Conservation (phyloP, 2,329 filamentous ascomycete species). For the Colletotrichum sp. region DNA sequence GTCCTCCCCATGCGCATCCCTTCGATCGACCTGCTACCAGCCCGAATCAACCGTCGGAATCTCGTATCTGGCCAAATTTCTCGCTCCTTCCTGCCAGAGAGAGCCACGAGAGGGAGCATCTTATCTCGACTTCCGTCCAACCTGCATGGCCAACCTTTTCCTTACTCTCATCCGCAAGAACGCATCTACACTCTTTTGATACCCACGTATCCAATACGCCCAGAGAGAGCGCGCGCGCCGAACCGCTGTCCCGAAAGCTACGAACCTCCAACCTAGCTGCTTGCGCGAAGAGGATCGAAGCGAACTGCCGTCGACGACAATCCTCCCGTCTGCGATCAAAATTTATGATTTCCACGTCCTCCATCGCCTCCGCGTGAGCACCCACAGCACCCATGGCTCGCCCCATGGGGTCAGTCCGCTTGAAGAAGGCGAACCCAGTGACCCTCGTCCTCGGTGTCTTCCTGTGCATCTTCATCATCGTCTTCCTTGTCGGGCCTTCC, state of each 20-base stretch:
- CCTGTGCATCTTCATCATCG: conserved; percentile 74
- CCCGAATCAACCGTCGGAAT: conserved; percentile 2
- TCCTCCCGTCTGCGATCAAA: not conserved
- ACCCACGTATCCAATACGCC: not conserved
- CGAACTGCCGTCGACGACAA: not conserved
- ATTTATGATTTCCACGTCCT: conserved; percentile 22
- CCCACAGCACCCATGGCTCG: conserved; percentile 51
- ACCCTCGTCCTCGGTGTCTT: conserved; percentile 75
- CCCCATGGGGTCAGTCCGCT: conserved; percentile 69
- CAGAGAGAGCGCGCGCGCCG: not conserved
- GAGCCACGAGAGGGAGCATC: not conserved
- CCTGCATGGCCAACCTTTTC: not conserved
- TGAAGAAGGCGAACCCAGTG: conserved; percentile 81
- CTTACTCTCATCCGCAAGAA: not conserved
- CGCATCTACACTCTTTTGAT: not conserved
- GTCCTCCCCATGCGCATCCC: conserved; percentile 19
- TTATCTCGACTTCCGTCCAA: not conserved
- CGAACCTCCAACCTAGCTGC: not conserved
- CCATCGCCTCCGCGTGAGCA: conserved; percentile 23
- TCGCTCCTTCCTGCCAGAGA: conserved; percentile 14
- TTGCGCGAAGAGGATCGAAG: not conserved
- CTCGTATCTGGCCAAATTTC: conserved; percentile 21
- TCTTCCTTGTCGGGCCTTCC: conserved; percentile 64
- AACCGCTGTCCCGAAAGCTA: not conserved
- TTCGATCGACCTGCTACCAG: conserved; percentile 10